Evolutionary conservation across 495 filamentous ascomycete species (phyloP), one percentile per base, ranked within the genome.

Genomic region (Arthonia radiata): DNA sequence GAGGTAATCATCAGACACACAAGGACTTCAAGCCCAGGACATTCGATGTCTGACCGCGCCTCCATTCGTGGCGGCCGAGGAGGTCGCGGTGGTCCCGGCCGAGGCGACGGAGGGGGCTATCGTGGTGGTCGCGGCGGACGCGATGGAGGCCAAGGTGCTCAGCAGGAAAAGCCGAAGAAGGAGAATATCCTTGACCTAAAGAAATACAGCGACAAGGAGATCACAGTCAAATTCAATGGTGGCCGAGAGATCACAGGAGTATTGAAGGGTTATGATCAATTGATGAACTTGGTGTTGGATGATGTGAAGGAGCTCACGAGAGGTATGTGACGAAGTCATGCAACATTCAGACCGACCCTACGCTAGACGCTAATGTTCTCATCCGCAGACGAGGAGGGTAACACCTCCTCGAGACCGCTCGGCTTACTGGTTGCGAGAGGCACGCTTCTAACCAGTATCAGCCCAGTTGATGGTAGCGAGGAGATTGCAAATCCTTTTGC

Each of bases 221-320:
- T 97, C 28, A 69, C 61, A 3, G 86, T 94, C 33, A 93, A 94
- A 53, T 94, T 97, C 45, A 92, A 76, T 41, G 86, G 86, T 13
- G 86, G 86, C 3, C 56, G 86, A 34, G 82, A 94, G 58, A 86
- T 92, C 6, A 68, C 62, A 7, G 86, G 86, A 25, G 72, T 62
- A 4, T 61, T 97, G 6, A 97, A 94, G 43, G 86, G 86, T 25
- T 92, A 79, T 39, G 86, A 97, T 40, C 81, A 83, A 38, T 57
- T 97, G 18, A 93, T 94, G 83, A 97, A 94, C 47, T 54, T 97
- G 29, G 86, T 97, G 13, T 56, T 97, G 27, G 89, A 94, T 40
- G 77, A 94, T 28, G 82, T 86, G 13, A 69, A 89, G 50, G 86
- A 97, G 45, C 54, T 67, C 13, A 61, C 91, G 50, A 59, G 75